Conservation (phyloP, 768 basidiomycete genomes). For the Lentinula aciculospora region DNA sequence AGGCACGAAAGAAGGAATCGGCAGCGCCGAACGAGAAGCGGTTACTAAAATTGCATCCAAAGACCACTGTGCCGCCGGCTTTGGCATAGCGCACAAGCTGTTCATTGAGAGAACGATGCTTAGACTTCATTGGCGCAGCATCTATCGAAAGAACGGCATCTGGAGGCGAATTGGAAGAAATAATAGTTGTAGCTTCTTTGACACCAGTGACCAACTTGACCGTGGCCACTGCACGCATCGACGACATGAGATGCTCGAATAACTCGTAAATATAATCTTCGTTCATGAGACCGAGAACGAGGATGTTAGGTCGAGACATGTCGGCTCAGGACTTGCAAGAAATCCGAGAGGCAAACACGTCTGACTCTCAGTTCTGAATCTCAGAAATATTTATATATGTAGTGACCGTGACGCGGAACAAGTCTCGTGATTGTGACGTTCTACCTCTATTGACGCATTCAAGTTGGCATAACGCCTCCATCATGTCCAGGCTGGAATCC, state of each 20-base stretch:
- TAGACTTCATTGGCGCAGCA: not conserved
- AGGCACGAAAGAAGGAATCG: slow-evolving; percentile 7
- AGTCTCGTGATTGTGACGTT: not conserved
- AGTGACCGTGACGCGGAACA: no score
- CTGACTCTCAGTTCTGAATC: no score
- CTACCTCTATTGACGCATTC: no score
- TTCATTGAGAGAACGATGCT: not conserved
- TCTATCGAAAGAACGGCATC: slow-evolving; percentile 1
- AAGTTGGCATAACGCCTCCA: no score
- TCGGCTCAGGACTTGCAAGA: no score
- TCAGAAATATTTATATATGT: no score
- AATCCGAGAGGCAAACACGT: no score
- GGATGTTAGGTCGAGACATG: not conserved
- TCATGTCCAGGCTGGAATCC: slow-evolving; percentile 42
- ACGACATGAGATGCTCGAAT: not conserved
- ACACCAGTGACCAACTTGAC: not conserved
- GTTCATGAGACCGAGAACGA: not conserved
- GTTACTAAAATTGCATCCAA: slow-evolving; percentile 17
- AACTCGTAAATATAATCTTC: not conserved
- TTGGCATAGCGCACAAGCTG: slow-evolving; percentile 8
- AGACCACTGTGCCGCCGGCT: slow-evolving; percentile 17
- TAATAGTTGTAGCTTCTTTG: not conserved
- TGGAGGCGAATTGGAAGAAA: not conserved
- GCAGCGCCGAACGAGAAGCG: slow-evolving; percentile 1
- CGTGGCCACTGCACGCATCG: not conserved